Percentiles rank a stretch among this genome's conserved stretches.
Evolutionary conservation across 805 yeast genomes (phyloP).

Genomic region (Nakazawaea laoshanensis): DNA sequence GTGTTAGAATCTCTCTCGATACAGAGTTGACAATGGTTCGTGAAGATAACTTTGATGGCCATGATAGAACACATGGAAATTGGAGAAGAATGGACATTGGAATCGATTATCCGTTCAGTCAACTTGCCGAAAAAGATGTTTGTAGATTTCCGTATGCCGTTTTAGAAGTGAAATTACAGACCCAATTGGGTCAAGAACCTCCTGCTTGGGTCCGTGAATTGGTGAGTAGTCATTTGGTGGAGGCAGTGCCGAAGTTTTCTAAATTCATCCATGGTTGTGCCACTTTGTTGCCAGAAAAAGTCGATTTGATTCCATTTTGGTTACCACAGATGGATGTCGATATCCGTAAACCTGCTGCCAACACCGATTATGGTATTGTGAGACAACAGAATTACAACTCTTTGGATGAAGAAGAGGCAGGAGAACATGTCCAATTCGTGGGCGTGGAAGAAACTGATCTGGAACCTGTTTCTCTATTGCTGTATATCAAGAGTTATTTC

Average conservation of each 20-base stretch:
- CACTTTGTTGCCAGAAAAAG: constrained; percentile 75
- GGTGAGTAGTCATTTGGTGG: constrained; percentile 87
- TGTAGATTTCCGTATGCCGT: constrained; percentile 97
- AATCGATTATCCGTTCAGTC: constrained; percentile 89
- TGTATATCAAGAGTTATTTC: constrained; percentile 11
- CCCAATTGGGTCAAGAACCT: constrained; percentile 98
- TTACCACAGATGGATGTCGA: constrained; percentile 94
- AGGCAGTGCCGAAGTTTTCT: constrained; percentile 96
- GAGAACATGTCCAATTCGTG: neutral
- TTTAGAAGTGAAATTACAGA: constrained; percentile 92
- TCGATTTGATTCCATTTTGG: constrained; percentile 91
- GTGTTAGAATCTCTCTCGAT: constrained; percentile 96
- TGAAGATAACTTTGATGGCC: constrained; percentile 83
- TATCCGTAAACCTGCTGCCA: constrained; percentile 75
- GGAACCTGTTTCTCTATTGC: neutral
- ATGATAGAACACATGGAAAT: constrained; percentile 80
- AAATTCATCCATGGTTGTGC: constrained; percentile 97
- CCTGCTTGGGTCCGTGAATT: constrained; percentile 95
- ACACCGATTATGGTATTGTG: constrained; percentile 55
- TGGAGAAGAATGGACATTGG: constrained; percentile 99
- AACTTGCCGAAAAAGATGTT: constrained; percentile 75
- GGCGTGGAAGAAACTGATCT: too few species aligned
- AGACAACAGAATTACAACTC: constrained; percentile 28
- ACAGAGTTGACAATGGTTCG: constrained; percentile 96
- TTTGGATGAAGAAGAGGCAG: constrained; percentile 58